Conservation (phyloP, 352 stramenopile genomes). For the Phytophthora cryptogea region DNA sequence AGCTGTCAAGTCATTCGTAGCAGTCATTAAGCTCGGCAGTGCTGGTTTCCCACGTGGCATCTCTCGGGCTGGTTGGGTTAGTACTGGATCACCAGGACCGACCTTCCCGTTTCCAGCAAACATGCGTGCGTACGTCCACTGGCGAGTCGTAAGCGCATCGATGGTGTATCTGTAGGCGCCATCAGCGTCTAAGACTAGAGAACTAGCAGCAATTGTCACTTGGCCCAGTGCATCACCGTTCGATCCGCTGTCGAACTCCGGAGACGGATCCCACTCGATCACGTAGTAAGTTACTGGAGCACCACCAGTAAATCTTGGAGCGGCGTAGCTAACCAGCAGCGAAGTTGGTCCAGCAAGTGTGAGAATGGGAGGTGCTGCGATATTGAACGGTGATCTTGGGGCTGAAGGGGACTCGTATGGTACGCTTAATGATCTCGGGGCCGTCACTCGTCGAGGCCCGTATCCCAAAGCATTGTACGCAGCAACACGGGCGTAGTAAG, state of each 20-base stretch:
- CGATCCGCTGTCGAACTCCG: constrained; percentile 72
- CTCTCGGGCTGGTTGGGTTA: constrained; percentile 54
- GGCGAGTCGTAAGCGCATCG: constrained; percentile 45
- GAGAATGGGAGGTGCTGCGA: constrained; percentile 54
- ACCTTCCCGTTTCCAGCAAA: constrained; percentile 71
- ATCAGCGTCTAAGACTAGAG: constrained; percentile 27
- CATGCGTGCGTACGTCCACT: constrained; percentile 69
- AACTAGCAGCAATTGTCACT: constrained; percentile 29
- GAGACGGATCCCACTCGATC: constrained; percentile 90
- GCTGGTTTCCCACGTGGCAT: constrained; percentile 71
- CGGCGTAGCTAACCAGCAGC: constrained; percentile 78
- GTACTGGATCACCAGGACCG: constrained; percentile 43
- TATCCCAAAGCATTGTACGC: constrained; percentile 72
- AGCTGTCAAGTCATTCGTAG: constrained; percentile 41
- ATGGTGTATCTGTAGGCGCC: constrained; percentile 50
- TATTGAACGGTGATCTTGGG: constrained; percentile 70
- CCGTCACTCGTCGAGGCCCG: constrained; percentile 57
- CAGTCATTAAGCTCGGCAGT: constrained; percentile 34
- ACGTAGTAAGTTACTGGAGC: constrained; percentile 86
- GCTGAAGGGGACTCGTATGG: constrained; percentile 62
- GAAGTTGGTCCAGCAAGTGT: constrained; percentile 72
- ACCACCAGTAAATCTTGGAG: constrained; percentile 88
- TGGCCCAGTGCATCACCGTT: constrained; percentile 62
- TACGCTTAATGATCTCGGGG: constrained; percentile 58
- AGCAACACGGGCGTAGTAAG: constrained; percentile 75